Evolutionary conservation across 345 rosid genomes (phyloP).

Genomic region (Dovyalis caffra): DNA sequence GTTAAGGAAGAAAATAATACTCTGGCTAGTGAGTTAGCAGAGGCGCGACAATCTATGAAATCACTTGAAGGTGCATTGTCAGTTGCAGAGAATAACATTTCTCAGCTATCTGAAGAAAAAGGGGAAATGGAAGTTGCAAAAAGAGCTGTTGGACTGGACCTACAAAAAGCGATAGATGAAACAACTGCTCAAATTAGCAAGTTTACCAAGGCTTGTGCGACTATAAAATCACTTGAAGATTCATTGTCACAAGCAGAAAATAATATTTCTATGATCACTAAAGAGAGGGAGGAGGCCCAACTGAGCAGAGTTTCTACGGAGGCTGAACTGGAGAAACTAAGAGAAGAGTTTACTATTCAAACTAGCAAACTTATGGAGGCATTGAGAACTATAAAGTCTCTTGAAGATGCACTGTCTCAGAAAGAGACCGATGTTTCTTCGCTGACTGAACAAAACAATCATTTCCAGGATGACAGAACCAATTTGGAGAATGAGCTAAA

Average conservation of each 20-base stretch:
- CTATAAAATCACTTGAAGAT: slow-evolving; percentile 61
- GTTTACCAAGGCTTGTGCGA: slow-evolving; percentile 47
- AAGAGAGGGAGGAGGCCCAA: slow-evolving; percentile 73
- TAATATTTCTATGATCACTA: slow-evolving; percentile 46
- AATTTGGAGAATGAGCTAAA: slow-evolving; percentile 56
- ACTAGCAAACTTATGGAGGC: slow-evolving; percentile 56
- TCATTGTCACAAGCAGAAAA: slow-evolving; percentile 57
- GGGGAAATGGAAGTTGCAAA: slow-evolving; percentile 47
- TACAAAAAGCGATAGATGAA: slow-evolving; percentile 57
- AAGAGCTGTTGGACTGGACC: slow-evolving; percentile 50
- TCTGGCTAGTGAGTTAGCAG: slow-evolving; percentile 48
- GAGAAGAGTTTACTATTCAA: slow-evolving; percentile 49
- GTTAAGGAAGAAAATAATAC: slow-evolving; percentile 45
- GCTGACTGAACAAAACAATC: slow-evolving; percentile 52
- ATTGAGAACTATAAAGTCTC: slow-evolving; percentile 52
- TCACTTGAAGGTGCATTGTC: slow-evolving; percentile 55
- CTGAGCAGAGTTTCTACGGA: slow-evolving; percentile 45
- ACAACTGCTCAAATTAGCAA: slow-evolving; percentile 46
- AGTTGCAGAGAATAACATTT: slow-evolving; percentile 44
- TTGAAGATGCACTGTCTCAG: slow-evolving; percentile 53
- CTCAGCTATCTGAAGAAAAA: slow-evolving; percentile 53
- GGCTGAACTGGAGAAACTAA: slow-evolving; percentile 53
- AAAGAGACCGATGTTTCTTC: slow-evolving; percentile 47
- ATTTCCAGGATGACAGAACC: slow-evolving; percentile 33
- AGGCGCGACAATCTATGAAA: slow-evolving; percentile 43